Percentiles rank a stretch among this genome's conserved stretches.
Conservation (phyloP, 78 protist genomes). For the Diacronema lutheri region DNA sequence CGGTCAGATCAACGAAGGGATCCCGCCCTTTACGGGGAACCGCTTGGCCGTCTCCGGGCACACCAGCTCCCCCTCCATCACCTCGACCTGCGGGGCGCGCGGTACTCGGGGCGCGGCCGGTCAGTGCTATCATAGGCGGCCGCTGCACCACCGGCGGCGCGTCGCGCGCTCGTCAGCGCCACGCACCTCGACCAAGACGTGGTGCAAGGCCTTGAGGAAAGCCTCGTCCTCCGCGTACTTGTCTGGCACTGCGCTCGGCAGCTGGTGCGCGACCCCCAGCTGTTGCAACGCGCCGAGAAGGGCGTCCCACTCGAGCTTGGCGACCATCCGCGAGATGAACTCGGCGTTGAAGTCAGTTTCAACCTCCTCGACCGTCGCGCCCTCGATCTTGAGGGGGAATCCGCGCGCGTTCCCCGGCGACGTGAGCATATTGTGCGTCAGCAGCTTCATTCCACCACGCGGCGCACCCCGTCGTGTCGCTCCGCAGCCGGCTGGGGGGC, state of each 20-base stretch:
- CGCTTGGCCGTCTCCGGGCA: slow-evolving; percentile 10
- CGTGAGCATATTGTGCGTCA: slow-evolving; percentile 33
- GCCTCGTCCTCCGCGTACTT: neutral
- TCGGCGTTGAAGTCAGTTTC: slow-evolving; percentile 19
- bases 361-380: neutral
- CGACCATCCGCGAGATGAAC: neutral
- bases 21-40: slow-evolving; percentile 17
- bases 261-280: neutral
- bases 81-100: neutral
- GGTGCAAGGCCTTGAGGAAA: slow-evolving; percentile 20
- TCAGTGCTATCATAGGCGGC: neutral
- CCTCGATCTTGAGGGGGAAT: slow-evolving; percentile 25
- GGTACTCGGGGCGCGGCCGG: neutral
- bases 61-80: neutral
- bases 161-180: neutral
- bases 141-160: too few species aligned
- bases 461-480: too few species aligned
- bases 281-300: neutral
- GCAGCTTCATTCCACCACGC: slow-evolving; percentile 17
- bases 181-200: slow-evolving; percentile 16
- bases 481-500: too few species aligned
- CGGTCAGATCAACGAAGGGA: slow-evolving; percentile 16
- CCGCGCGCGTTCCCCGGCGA: neutral
- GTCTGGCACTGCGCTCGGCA: neutral
- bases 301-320: neutral